Conservation (phyloP, 257 asterid genomes). For the Capsicum baccatum region DNA sequence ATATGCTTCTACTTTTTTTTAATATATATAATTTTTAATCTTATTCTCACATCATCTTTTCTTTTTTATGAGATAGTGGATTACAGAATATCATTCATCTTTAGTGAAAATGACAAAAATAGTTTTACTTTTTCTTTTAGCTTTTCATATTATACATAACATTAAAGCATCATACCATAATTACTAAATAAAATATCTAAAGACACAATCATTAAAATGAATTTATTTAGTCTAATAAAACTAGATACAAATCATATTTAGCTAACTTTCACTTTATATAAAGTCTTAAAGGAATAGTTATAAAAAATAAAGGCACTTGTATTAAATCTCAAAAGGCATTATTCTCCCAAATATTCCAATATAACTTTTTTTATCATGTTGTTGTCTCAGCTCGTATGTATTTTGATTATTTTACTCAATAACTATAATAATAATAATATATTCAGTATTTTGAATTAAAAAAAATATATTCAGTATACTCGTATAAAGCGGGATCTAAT, state of each 20-base stretch:
- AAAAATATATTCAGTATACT: no score
- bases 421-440: no score
- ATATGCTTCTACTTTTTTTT: not conserved
- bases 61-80: not conserved
- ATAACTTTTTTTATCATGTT: not conserved
- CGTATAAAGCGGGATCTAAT: no score
- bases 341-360: not conserved
- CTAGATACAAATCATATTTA: not conserved
- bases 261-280: conserved; percentile 4
- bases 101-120: not conserved
- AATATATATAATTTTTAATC: not conserved
- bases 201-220: not conserved
- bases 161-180: not conserved
- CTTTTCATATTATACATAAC: not conserved
- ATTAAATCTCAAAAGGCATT: not conserved
- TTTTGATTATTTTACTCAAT: not conserved
- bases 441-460: no score
- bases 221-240: not conserved
- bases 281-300: not conserved
- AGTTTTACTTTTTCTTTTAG: not conserved
- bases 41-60: not conserved
- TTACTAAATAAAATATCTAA: not conserved
- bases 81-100: not conserved
- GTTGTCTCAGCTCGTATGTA: not conserved
- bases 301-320: not conserved